phyloP scores from a whole-genome alignment of 2,329 filamentous ascomycete species.

The Monosporascus sp. region DNA sequence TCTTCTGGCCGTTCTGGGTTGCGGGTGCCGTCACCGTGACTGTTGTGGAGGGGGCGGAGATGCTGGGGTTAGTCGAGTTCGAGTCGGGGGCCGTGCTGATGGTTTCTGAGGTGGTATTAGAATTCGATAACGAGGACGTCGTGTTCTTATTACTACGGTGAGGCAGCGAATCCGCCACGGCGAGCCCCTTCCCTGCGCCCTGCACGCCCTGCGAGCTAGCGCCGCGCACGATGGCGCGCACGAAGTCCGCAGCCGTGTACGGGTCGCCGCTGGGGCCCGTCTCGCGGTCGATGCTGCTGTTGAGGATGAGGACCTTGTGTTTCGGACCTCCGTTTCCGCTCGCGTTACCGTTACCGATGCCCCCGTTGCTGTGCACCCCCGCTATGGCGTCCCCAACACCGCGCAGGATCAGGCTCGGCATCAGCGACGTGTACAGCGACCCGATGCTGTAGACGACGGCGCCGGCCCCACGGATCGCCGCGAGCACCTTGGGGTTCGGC shows the following conservation, averaged over 20 bases:
- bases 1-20: too few relatives aligned
- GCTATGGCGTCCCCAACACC: slow-evolving; percentile 62
- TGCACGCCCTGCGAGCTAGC: slow-evolving; percentile 55
- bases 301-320: slow-evolving; percentile 78
- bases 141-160: too few relatives aligned
- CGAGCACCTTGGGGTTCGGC: slow-evolving; percentile 74
- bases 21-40: too few relatives aligned
- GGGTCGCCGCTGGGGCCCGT: slow-evolving; percentile 64
- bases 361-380: slow-evolving; percentile 16
- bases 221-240: slow-evolving; percentile 71
- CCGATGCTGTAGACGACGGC: slow-evolving; percentile 88
- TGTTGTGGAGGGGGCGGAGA: too few relatives aligned
- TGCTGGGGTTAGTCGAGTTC: too few relatives aligned
- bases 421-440: slow-evolving; percentile 84
- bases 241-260: slow-evolving; percentile 74
- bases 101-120: too few relatives aligned
- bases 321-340: slow-evolving; percentile 28
- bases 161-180: too few relatives aligned
- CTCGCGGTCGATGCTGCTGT: slow-evolving; percentile 79
- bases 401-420: slow-evolving; percentile 74
- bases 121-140: too few relatives aligned
- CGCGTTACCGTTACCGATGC: slow-evolving; percentile 2
- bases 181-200: too few relatives aligned
- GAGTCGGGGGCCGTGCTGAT: too few relatives aligned
- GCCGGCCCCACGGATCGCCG: slow-evolving; percentile 58